Percentiles rank a stretch among this genome's conserved stretches.
Conservation (phyloP, 2,329 filamentous ascomycete genomes). For the Pyrenochaeta sp. region DNA sequence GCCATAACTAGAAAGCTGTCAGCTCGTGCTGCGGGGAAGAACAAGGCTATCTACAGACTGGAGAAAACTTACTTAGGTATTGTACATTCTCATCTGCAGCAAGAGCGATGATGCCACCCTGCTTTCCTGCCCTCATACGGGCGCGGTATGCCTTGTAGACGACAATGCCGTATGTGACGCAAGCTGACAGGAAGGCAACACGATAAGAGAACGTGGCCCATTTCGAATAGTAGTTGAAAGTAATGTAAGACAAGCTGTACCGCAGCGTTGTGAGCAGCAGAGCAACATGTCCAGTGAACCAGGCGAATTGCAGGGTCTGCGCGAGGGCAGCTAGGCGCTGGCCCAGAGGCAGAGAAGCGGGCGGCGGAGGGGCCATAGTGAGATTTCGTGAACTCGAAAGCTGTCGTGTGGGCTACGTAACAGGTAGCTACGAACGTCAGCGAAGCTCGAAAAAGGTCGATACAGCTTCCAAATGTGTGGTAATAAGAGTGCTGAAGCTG, state of each 20-base stretch:
- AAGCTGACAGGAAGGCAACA: conserved; percentile 86
- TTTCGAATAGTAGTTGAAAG: conserved; percentile 83
- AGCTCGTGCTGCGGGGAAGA: conserved; percentile 24
- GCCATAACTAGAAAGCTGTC: conserved; percentile 74
- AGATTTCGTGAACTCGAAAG: conserved; percentile 28
- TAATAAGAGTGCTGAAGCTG: conserved; percentile 17
- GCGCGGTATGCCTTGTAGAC: conserved; percentile 97
- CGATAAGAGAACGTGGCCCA: conserved; percentile 88
- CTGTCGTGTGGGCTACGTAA: conserved; percentile 38
- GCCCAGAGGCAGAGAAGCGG: conserved; percentile 72
- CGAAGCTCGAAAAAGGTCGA: conserved; percentile 22
- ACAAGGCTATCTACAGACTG: neutral
- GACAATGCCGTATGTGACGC: conserved; percentile 94
- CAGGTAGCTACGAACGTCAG: conserved; percentile 32
- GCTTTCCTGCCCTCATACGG: conserved; percentile 77
- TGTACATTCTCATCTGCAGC: conserved; percentile 95
- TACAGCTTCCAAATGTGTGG: conserved; percentile 23
- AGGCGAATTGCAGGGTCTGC: conserved; percentile 90
- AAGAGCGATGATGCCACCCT: conserved; percentile 70
- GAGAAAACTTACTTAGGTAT: conserved; percentile 79
- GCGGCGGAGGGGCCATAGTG: conserved; percentile 77
- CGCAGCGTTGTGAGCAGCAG: conserved; percentile 83
- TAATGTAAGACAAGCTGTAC: conserved; percentile 85
- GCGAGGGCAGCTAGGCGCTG: conserved; percentile 81
- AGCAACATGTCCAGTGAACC: conserved; percentile 76